These are phyloP conservation scores for Cetraspora pellucida DNA, from an alignment of 192 early-diverging fungal species.

Conservation along the genomic window DNA sequence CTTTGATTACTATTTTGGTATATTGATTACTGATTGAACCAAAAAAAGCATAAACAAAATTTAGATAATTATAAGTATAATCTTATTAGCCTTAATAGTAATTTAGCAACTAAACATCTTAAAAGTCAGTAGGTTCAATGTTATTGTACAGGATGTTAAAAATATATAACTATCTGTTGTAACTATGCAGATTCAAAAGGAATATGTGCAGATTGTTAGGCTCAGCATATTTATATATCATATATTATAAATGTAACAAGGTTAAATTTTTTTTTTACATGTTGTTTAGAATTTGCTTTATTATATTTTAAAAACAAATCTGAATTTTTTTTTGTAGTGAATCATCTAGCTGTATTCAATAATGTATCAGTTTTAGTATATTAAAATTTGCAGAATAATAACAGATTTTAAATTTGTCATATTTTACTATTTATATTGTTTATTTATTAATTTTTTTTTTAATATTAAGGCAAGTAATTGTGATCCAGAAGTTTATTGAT, in stretches of 20 bases:
- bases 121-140: conserved; percentile 5
- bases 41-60: conserved; percentile 17
- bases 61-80: conserved; percentile 9
- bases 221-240: background rate
- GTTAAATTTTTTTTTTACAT: conserved; percentile 16
- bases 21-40: no score
- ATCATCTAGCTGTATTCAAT: background rate
- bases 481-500: no score
- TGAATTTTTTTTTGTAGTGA: conserved; percentile 12
- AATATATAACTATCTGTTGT: conserved; percentile 16
- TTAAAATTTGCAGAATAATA: conserved; percentile 1
- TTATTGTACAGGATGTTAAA: background rate
- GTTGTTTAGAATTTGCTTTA: background rate
- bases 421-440: no score
- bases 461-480: no score
- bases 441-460: no score
- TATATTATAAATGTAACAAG: conserved; percentile 7
- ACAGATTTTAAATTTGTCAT: conserved; percentile 10
- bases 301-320: conserved; percentile 6
- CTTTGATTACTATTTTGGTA: no score
- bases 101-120: background rate
- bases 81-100: conserved; percentile 4
- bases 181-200: background rate
- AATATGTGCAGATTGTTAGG: no score
- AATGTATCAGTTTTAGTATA: conserved; percentile 5